Evolutionary conservation across 1,284 basidiomycete genomes (phyloP), one percentile per base, ranked within the genome.

Genomic region (Cutaneotrichosporon cutaneum): DNA sequence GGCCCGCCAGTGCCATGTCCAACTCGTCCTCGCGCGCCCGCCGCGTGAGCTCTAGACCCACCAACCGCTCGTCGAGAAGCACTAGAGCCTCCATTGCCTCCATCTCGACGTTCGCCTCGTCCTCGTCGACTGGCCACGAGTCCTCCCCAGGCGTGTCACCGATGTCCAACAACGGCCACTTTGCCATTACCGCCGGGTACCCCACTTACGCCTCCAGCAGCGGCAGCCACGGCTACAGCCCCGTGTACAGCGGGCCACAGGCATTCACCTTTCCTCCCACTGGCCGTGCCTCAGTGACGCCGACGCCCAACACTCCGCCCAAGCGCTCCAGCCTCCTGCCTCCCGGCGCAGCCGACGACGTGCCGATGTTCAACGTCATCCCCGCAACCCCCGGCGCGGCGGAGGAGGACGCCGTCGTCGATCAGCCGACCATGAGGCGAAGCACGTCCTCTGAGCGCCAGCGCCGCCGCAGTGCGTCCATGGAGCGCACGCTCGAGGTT

Each of bases 351-450:
- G 56, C 14, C 24, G 56, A 58, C 33, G 56, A 39, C 24, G 33
- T 47, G 32, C 62, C 58, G 22, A 47, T 53, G 57, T 63, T 78
- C 61, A 77, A 78, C 47, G 70, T 78, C 63, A 77, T 78, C 35
- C 77, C 77, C n/a, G 74, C 77, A 4, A 78, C 77, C 6, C 76
- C 76, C 1, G 62, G 72, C 8, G 56, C 54, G 18, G 55, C 54
- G 5, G 72, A 77, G 42, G 55, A 48, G 32, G 32, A 42, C 18
- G 44, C 55, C 30, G 45, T 24, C 4, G 55, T 47, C 30, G 44
- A 56, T 30, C 44, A 45, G 13, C 16, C 45, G 0, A n/a, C 14
- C 16, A 27, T n/a, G 16, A 13, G 22, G 30, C 45, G 22, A 14
- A 47, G 30, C 18, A 27, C 51, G 2, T 52, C 21, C 9, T 48